Base-by-base conservation (phyloP, 129 eudicot species). In the Saussurea involucrata region DNA sequence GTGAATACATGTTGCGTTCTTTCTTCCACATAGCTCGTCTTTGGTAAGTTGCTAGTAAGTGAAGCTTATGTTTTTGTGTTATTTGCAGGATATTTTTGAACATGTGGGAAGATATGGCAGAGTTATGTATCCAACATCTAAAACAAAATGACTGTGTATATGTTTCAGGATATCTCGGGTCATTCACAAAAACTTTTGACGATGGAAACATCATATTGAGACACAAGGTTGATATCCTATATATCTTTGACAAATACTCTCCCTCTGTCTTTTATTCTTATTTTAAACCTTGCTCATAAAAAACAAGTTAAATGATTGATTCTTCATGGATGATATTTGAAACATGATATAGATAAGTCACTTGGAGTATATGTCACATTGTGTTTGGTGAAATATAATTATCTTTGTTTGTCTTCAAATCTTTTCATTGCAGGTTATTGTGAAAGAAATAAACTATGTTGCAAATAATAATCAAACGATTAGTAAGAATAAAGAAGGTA, bases 21-120 rank as follows among this genome's bases (percentile, higher is more conserved):
- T 40, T 70, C 42, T 61, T 69, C 37, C 4, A 1, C 27, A 20
- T 12, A 40, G 24, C 9, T 31, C 68, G 42, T n/a, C 28, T 72
- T 75, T 24, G 46, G 24, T 8, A 24, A 46, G n/a, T 78, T 32
- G 49, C 10, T 53, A 27, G 70, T 70, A 61, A 25, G 69, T 25
- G n/a, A 79, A 69, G 55, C 61, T 75, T 76, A 60, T 25, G 6
- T 21, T 71, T 36, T 49, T 69, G 29, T n/a, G 61, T 79, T 60
- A 4, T 78, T 24, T 49, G 81, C 93, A 94, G 98, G 77, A 76
- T 94, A 76, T 7, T 60, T 2, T 74, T 94, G 82, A 25, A 80
- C 58, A 88, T 94, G 89, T 80, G 93, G 97, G 83, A 60, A 28
- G 85, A 87, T 76, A 83, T 94, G 79, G 98, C 96, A 8, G 84